Evolutionary conservation across 257 asterid genomes (phyloP).

Genomic region (Solanum sejunctum): DNA sequence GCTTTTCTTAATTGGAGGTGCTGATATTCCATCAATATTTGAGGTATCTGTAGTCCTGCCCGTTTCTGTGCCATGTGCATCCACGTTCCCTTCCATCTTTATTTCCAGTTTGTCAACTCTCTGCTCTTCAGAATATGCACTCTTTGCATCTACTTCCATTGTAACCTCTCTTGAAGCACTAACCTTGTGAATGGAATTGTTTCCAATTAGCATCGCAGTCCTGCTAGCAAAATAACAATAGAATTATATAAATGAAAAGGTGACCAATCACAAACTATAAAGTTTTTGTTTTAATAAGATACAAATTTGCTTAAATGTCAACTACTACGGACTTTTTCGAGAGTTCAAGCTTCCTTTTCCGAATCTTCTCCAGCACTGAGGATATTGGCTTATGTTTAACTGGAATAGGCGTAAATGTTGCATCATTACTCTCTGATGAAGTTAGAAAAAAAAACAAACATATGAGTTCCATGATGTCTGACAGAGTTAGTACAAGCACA

Average conservation of each 20-base stretch:
- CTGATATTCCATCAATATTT: constrained; percentile 11
- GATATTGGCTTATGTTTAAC: constrained; percentile 75
- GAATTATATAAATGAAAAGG: not conserved
- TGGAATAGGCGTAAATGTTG: constrained; percentile 57
- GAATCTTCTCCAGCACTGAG: constrained; percentile 71
- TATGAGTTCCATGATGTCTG: not conserved
- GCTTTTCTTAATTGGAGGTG: constrained; percentile 8
- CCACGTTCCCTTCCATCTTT: constrained; percentile 8
- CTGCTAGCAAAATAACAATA: constrained; percentile 24
- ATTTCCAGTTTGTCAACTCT: constrained; percentile 9
- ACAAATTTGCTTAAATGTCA: not conserved
- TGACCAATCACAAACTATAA: not conserved
- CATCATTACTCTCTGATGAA: constrained; percentile 56
- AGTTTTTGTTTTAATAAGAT: not conserved
- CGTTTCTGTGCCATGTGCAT: constrained; percentile 5
- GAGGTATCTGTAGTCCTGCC: constrained; percentile 11
- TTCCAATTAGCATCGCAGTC: constrained; percentile 5
- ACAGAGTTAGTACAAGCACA: not conserved
- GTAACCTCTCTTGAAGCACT: constrained; percentile 17
- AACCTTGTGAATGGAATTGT: constrained; percentile 7
- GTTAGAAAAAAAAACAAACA: not conserved
- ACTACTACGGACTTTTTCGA: constrained; percentile 15
- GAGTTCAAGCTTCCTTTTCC: constrained; percentile 79
- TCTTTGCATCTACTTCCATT: constrained; percentile 15
- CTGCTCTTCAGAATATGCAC: constrained; percentile 9